Percentiles rank a stretch among this genome's conserved stretches.
Evolutionary conservation across 192 early-diverging fungal genomes (phyloP).

Genomic region (Anaeromyces robustus): DNA sequence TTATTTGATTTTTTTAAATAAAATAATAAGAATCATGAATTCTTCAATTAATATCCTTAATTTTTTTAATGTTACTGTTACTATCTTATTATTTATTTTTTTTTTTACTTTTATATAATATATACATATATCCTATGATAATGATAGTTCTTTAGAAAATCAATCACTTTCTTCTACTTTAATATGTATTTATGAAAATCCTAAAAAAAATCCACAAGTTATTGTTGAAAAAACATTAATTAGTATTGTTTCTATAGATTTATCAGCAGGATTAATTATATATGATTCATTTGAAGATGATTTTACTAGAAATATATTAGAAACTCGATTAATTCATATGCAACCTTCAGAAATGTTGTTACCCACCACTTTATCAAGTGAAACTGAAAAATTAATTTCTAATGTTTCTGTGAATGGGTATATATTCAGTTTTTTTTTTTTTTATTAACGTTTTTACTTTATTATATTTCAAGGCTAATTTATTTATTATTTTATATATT

Average conservation of each 20-base stretch:
- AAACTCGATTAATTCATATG: constrained; percentile 49
- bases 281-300: constrained; percentile 57
- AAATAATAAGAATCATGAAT: too few species aligned
- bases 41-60: too few species aligned
- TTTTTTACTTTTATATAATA: not conserved
- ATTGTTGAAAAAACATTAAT: constrained; percentile 22
- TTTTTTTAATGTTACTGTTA: too few species aligned
- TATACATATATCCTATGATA: not conserved
- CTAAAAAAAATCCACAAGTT: not conserved
- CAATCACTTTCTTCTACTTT: not conserved
- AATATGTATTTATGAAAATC: not conserved
- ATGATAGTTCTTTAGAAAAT: not conserved
- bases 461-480: too few species aligned
- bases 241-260: constrained; percentile 40
- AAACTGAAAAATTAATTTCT: constrained; percentile 35
- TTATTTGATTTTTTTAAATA: too few species aligned
- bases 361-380: constrained; percentile 25
- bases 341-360: constrained; percentile 50
- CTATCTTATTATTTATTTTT: not conserved
- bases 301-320: constrained; percentile 41
- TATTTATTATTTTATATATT: too few species aligned
- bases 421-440: too few species aligned
- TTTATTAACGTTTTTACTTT: too few species aligned
- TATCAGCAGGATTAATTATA: constrained; percentile 49
- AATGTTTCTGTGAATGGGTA: not conserved